Evolutionary conservation across 2,329 filamentous ascomycete genomes (phyloP), one percentile per base, ranked within the genome.

Genomic region (Penicillium sp.): DNA sequence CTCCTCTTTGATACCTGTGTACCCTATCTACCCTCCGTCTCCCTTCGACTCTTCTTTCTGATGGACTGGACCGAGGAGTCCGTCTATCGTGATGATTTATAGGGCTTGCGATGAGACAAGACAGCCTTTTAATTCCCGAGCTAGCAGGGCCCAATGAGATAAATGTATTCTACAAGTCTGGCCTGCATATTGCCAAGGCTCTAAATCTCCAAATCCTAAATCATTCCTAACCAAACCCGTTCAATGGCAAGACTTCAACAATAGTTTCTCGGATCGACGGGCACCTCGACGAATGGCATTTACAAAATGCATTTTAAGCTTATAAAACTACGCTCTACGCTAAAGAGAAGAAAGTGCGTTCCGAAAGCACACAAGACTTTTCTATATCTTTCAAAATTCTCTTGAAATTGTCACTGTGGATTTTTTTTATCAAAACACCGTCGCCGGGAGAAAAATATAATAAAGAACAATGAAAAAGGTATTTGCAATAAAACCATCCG

Each of bases 91-190:
- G 43, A 28, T 19, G 13, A 46, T 26, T 14, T 10, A 5, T 25
- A 43, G 10, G 40, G 10, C 43, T 22, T 26, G 25, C 45, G 16
- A n/a, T 14, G 19, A 42, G 40, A 42, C 25, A 14, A 48, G 45
- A 28, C 25, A 43, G 40, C 5, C 38, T 16, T 8, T 48, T 14
- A 28, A 13, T 14, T n/a, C 16, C 45, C 4, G 14, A 19, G 45
- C 26, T 14, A 37, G 35, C 35, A 37, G 35, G 4, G 35, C 35
- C 11, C 35, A 10, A 45, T 26, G 42, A 8, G 26, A 16, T 26
- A 16, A 26, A 52, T 75, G 54, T 67, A 42, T 49, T 52, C 5
- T 59, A 54, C 52, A 40, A 54, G 52, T 46, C 37, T 60, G 38
- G 58, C 35, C 42, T 52, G 33, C 33, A 38, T 37, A 11, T 14